Conservation (phyloP, 768 basidiomycete genomes). For the Hygrocybe punicea region DNA sequence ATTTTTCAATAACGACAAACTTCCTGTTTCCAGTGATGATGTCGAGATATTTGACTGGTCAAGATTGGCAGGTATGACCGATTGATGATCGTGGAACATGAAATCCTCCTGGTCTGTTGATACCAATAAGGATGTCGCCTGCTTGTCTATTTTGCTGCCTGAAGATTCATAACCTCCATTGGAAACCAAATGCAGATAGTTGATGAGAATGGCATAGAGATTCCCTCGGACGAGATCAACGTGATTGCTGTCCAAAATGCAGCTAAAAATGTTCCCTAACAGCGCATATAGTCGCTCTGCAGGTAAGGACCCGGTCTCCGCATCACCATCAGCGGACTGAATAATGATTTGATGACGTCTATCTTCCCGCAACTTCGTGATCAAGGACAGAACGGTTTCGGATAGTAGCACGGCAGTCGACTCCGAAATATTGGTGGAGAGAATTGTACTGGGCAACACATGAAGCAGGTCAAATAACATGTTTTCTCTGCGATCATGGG, state of each 20-base stretch:
- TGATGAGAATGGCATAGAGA: slow-evolving; percentile 87
- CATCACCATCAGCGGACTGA: slow-evolving; percentile 61
- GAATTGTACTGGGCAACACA: slow-evolving; percentile 68
- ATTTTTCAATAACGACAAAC: slow-evolving; percentile 62
- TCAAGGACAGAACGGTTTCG: slow-evolving; percentile 73
- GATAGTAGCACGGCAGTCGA: slow-evolving; percentile 78
- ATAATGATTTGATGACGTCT: slow-evolving; percentile 65
- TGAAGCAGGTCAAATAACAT: slow-evolving; percentile 89
- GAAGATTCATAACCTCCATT: slow-evolving; percentile 6
- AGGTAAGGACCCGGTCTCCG: slow-evolving; percentile 66
- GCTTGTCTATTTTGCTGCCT: background rate
- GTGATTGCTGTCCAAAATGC: slow-evolving; percentile 70
- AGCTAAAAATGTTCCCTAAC: slow-evolving; percentile 70
- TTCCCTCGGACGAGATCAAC: slow-evolving; percentile 89
- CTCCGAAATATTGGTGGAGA: slow-evolving; percentile 61
- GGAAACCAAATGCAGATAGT: slow-evolving; percentile 78
- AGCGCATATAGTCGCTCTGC: slow-evolving; percentile 75
- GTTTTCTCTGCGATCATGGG: slow-evolving; percentile 78
- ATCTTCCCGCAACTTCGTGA: slow-evolving; percentile 87
- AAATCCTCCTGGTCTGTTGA: slow-evolving; percentile 45
- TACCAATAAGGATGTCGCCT: slow-evolving; percentile 31
- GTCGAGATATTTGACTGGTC: slow-evolving; percentile 12
- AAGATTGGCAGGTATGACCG: slow-evolving; percentile 23
- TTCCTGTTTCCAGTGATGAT: slow-evolving; percentile 55
- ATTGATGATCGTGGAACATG: slow-evolving; percentile 37